Conservation (phyloP, 345 rosid genomes). For the Cardamine chenopodiifolia region DNA sequence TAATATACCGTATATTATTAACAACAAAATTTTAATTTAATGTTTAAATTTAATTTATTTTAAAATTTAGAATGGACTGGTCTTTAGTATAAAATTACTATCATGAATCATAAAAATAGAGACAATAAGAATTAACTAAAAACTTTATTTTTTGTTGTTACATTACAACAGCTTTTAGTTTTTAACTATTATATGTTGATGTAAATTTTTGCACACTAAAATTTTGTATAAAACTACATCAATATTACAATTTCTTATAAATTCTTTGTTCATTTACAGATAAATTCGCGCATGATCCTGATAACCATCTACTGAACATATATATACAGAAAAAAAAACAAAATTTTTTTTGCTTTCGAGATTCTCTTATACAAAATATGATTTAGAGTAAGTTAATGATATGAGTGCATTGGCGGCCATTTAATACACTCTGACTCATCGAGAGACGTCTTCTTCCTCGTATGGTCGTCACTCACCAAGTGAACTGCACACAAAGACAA, state of each 20-base stretch:
- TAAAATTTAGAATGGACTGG: too few relatives aligned
- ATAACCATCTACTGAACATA: background rate
- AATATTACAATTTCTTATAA: background rate
- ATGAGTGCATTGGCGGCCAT: background rate
- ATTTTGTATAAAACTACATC: background rate
- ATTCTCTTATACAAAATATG: background rate
- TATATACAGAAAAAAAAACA: background rate
- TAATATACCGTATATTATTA: too few relatives aligned
- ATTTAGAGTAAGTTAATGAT: background rate
- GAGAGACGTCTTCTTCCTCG: background rate
- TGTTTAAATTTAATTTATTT: too few relatives aligned
- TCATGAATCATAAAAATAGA: too few relatives aligned
- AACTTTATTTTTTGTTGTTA: background rate
- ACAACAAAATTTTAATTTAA: too few relatives aligned
- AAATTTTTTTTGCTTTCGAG: background rate
- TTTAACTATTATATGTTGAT: too few relatives aligned
- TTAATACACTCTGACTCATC: background rate
- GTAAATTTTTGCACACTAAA: background rate
- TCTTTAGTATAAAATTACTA: too few relatives aligned
- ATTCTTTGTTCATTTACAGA: background rate
- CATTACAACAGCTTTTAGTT: background rate
- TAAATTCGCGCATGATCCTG: background rate
- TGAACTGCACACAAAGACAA: background rate
- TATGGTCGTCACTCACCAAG: background rate
- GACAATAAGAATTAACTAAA: background rate